These are phyloP conservation scores for Daldinia bambusicola DNA, from an alignment of 495 filamentous ascomycete species.

Conservation along the genomic window DNA sequence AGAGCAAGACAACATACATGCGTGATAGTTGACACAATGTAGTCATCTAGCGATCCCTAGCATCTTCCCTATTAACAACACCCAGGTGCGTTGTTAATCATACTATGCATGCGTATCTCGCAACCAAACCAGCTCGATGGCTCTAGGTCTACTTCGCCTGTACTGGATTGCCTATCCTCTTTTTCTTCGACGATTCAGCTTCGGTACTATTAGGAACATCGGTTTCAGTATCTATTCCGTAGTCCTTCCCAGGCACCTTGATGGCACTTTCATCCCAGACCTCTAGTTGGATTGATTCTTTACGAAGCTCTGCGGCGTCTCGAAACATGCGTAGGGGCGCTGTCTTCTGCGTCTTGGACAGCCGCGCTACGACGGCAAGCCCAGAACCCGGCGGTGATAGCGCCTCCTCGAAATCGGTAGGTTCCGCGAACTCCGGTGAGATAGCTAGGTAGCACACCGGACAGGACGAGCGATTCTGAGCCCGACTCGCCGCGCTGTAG, in stretches of 20 bases:
- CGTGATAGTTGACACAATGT: neutral
- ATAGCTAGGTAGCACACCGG: slow-evolving; percentile 40
- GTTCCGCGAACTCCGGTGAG: slow-evolving; percentile 27
- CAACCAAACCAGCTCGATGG: neutral
- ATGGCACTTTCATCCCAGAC: slow-evolving; percentile 30
- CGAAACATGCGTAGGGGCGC: slow-evolving; percentile 19
- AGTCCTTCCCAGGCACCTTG: neutral
- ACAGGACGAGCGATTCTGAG: neutral
- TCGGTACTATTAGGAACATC: neutral
- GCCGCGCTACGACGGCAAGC: slow-evolving; percentile 25
- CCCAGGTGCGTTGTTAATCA: neutral
- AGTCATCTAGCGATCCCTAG: neutral
- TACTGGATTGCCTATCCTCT: neutral
- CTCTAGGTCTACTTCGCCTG: neutral
- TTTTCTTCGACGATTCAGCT: slow-evolving; percentile 1
- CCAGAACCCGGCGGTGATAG: slow-evolving; percentile 24
- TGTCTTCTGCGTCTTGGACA: slow-evolving; percentile 21
- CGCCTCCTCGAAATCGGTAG: slow-evolving; percentile 29
- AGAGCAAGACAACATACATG: neutral
- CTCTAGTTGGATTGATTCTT: slow-evolving; percentile 40
- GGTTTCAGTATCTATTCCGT: neutral
- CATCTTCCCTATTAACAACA: neutral
- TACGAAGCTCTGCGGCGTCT: slow-evolving; percentile 20
- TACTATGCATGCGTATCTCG: neutral
- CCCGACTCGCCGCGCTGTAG: slow-evolving; percentile 25